Conservation (phyloP, 164 flowering plant genomes). For the Sextonia rubra region DNA sequence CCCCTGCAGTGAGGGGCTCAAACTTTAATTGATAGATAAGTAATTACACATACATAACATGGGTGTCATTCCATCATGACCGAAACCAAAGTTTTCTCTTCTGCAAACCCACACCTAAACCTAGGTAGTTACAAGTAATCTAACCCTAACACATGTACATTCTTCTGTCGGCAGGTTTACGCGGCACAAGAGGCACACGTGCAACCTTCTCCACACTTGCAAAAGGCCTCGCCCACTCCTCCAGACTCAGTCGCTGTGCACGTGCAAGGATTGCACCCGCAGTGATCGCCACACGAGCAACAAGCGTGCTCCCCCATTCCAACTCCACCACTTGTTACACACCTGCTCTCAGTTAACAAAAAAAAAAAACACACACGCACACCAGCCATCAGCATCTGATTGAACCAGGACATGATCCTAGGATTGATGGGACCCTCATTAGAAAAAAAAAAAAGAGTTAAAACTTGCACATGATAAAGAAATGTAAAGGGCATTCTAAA, state of each 20-base stretch:
- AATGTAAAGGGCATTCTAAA: too few relatives aligned
- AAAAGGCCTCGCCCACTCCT: not conserved
- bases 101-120: too few relatives aligned
- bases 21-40: too few relatives aligned
- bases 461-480: too few relatives aligned
- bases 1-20: too few relatives aligned
- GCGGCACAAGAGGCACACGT: slow-evolving; percentile 3
- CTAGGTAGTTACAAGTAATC: not conserved
- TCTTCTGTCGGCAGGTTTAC: not conserved
- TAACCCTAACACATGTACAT: not conserved
- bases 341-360: slow-evolving; percentile 2
- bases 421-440: too few relatives aligned
- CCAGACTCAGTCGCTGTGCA: not conserved
- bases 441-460: too few relatives aligned
- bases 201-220: slow-evolving; percentile 10
- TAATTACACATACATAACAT: too few relatives aligned
- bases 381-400: not conserved
- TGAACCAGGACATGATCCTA: too few relatives aligned
- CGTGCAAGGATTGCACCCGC: slow-evolving; percentile 57
- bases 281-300: slow-evolving; percentile 57
- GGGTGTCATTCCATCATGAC: too few relatives aligned
- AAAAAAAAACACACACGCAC: too few relatives aligned
- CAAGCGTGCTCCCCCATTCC: slow-evolving; percentile 25
- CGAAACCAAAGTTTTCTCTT: too few relatives aligned
- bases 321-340: not conserved